Base-by-base conservation (phyloP, 2,329 filamentous ascomycete species). In the Pseudodiploospora longispora region DNA sequence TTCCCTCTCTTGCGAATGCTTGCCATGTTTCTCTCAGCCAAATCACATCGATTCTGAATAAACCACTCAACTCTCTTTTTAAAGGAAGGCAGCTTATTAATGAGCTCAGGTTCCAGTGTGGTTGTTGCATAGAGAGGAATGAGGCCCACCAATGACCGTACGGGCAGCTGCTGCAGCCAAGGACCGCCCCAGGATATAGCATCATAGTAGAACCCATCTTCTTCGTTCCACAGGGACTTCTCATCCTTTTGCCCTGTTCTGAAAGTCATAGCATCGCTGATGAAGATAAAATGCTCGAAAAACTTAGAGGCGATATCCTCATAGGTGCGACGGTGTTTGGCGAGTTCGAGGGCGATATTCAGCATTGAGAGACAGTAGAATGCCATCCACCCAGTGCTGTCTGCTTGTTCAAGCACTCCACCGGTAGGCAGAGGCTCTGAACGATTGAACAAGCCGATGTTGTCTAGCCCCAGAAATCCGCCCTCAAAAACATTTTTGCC, bases 341-440 rank as follows among this genome's bases (percentile, higher is more conserved):
- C 90, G 53, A 97, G 75, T 68, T 97, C 93, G 9, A 97, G 76
- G 10, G 90, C 83, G 58, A 97, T 97, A 67, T 97, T 97, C 59
- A 97, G 75, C 91, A 97, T 97, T 68, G 82, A 89, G 50, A 97
- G 69, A 58, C 85, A 95, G 71, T 95, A 97, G 65, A 97, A 97
- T 7, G 87, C 91, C 91, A 97, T 97, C 91, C 91, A 97, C 30
- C 91, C 91, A 7, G 91, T 97, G 62, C 89, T 95, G 72, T 97
- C 91, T 12, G 93, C 93, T 68, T 97, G 91, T 65, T 97, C 91
- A 6, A 97, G 78, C 3, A 89, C 83, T 66, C 93, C 91, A 30
- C 91, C 91, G 0, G 93, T 97, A 1, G 91, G 91, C 34, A 97
- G 70, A 28, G 93, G 90, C 63, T 97, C 91, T 0, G 91, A 97